Evolutionary conservation across 331 rosid genomes (phyloP).

Genomic region (Saraca asoca): DNA sequence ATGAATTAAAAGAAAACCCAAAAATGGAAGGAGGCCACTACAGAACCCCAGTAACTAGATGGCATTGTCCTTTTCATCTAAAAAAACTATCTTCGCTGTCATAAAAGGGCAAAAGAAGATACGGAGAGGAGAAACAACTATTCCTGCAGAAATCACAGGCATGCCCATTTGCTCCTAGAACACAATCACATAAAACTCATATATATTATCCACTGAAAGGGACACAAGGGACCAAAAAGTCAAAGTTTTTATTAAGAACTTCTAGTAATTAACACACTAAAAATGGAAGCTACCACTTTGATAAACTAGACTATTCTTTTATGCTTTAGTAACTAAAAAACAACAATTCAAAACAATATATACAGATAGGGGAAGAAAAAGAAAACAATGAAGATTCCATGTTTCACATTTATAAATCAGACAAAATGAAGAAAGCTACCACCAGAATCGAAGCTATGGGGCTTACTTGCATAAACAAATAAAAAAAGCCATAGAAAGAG

Average conservation of each 20-base stretch:
- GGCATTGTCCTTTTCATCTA: neutral
- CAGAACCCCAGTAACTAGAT: conserved; percentile 25
- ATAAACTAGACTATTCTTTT: conserved; percentile 27
- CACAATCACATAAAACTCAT: conserved; percentile 27
- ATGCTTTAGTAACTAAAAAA: conserved; percentile 5
- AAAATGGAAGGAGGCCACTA: neutral
- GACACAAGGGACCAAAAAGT: conserved; percentile 26
- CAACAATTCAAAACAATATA: conserved; percentile 14
- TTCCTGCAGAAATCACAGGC: conserved; percentile 14
- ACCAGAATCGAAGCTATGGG: conserved; percentile 17
- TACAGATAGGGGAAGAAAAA: conserved; percentile 8
- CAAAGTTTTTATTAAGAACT: conserved; percentile 23
- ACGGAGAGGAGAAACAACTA: neutral
- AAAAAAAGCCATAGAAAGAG: neutral
- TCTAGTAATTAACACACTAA: conserved; percentile 10
- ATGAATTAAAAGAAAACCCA: neutral
- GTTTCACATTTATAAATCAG: conserved; percentile 3
- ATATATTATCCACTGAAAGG: conserved; percentile 1
- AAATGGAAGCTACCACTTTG: conserved; percentile 7
- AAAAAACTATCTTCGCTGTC: neutral
- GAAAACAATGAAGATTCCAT: neutral
- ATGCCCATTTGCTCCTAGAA: conserved; percentile 12
- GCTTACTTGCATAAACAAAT: conserved; percentile 14
- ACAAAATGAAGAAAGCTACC: conserved; percentile 23
- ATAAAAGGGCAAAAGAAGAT: conserved; percentile 11